Base-by-base conservation (phyloP, 1,139 yeast species). In the Chernovozyma aurita region DNA sequence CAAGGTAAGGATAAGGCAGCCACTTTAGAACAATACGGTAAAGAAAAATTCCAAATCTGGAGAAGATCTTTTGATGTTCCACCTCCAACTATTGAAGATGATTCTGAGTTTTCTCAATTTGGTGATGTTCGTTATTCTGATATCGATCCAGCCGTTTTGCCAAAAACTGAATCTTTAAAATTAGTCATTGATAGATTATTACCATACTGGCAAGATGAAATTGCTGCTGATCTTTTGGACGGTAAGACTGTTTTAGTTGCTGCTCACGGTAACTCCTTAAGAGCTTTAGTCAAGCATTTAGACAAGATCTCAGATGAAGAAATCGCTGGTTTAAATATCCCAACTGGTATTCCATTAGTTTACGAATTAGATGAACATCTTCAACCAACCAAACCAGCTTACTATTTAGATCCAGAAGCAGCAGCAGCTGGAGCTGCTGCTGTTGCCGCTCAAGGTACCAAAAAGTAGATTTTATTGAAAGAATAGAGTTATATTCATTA, bases 361-460 rank as follows among this genome's bases (percentile, higher is more conserved):
- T 92, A 86, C 73, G 97, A 90, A 73, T 82, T 92, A 61, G 97
- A 90, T 64, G 84, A 77, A 43, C 61, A 76, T 58, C 83, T 90
- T 71, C 79, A 80, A 70, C 97, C 97, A 70, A 74, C 82, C 61
- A 88, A 88, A 80, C 86, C 90, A 49, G 83, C 95, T 53, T 86
- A 88, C 78, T 90, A 90, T 81, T 83, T 90, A 72, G 97, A 90
- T 73, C 97, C 97, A 56, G 97, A 87, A 74, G 97, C 97, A 59
- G 97, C 97, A 61, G 96, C 88, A 48, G 97, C 97, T 42, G 97
- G 97, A 76, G 97, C 97, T 49, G 97, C 97, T 58, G 97, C 97
- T 43, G 97, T 90, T 53, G 97, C 97, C 55, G 87, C 87, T 59
- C 97, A 90, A 76, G 97, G 97, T 66, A 52, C 67, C 31, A 70